These are phyloP conservation scores for Cicer cuneatum DNA, from an alignment of 306 rosid genomes.

Conservation along the genomic window DNA sequence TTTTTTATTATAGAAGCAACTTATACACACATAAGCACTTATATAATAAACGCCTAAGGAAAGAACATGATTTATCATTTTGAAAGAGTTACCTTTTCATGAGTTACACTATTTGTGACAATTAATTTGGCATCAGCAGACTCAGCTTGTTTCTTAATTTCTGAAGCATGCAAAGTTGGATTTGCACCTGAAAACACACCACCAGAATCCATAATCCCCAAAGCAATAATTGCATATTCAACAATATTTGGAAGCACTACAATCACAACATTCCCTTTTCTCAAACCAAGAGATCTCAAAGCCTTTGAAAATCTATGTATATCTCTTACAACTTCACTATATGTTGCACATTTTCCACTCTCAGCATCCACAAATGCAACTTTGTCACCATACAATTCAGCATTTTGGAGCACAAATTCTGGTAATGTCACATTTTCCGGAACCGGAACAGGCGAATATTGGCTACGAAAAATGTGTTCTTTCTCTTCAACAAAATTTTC, in stretches of 20 bases:
- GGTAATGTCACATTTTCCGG: conserved; percentile 80
- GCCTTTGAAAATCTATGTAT: conserved; percentile 77
- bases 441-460: conserved; percentile 55
- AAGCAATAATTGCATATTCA: conserved; percentile 76
- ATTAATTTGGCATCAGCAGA: conserved; percentile 77
- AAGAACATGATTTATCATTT: not conserved
- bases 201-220: conserved; percentile 88
- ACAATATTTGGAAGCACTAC: conserved; percentile 87
- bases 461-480: conserved; percentile 69
- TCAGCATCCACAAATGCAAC: conserved; percentile 90
- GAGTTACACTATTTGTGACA: conserved; percentile 63
- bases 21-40: too few relatives aligned
- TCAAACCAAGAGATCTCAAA: conserved; percentile 71
- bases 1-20: too few relatives aligned
- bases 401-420: conserved; percentile 73
- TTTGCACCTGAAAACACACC: conserved; percentile 90
- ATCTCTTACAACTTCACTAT: conserved; percentile 65
- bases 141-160: conserved; percentile 78
- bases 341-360: conserved; percentile 68
- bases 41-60: too few relatives aligned
- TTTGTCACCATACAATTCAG: conserved; percentile 64
- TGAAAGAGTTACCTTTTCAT: conserved; percentile 66
- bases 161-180: conserved; percentile 74
- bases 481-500: conserved; percentile 49
- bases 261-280: conserved; percentile 75